These are phyloP conservation scores for Wickerhamiella domercqiae DNA, from an alignment of 805 yeast species.

Conservation along the genomic window DNA sequence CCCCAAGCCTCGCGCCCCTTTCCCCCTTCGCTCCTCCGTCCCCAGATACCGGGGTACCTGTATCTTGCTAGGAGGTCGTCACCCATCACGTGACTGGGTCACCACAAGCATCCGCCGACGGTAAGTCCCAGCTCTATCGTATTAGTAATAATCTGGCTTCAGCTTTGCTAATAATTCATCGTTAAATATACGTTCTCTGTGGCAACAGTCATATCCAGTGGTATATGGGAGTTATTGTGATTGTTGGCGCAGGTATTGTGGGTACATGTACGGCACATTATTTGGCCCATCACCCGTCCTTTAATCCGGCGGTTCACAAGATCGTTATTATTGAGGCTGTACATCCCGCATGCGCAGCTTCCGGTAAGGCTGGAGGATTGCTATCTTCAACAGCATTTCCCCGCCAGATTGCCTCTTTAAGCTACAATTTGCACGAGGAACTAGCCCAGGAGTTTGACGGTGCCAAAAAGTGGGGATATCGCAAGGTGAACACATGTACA, in stretches of 20 bases:
- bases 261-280: conserved; percentile 93
- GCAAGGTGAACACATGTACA: conserved; percentile 72
- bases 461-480: conserved; percentile 81
- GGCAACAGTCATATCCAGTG: neutral
- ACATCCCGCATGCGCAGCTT: conserved; percentile 92
- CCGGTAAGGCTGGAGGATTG: conserved; percentile 95
- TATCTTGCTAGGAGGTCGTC: no score
- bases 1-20: no score
- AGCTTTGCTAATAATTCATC: no score
- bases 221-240: conserved; percentile 6
- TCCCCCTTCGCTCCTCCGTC: no score
- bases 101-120: no score
- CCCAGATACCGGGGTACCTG: no score
- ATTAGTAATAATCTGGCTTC: no score
- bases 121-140: no score
- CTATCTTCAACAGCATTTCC: conserved; percentile 96
- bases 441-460: conserved; percentile 68
- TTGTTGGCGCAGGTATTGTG: conserved; percentile 66
- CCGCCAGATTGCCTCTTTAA: conserved; percentile 76
- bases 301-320: conserved; percentile 55
- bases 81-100: no score
- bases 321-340: conserved; percentile 78
- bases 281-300: conserved; percentile 67
- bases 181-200: no score
- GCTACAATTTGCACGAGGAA: conserved; percentile 74